Evolutionary conservation across 106 monocot genomes (phyloP).

Genomic region (Allium fistulosum): DNA sequence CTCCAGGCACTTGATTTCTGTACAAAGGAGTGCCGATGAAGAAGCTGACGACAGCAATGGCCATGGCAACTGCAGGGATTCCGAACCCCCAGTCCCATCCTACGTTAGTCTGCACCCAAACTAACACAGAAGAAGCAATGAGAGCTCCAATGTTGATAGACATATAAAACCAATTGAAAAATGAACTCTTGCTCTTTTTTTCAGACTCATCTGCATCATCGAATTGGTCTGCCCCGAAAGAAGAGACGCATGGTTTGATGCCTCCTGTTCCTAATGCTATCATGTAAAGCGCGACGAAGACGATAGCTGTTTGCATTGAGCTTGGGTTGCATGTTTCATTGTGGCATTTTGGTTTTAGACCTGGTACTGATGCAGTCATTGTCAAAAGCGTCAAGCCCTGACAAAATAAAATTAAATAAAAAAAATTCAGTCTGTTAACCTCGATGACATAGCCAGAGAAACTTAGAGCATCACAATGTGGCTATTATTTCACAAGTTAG

Average conservation of each 20-base stretch:
- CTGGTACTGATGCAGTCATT: constrained; percentile 24
- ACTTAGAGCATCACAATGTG: too few relatives aligned
- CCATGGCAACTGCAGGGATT: constrained; percentile 45
- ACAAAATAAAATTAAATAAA: neutral
- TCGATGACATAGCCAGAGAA: too few relatives aligned
- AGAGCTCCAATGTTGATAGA: constrained; percentile 49
- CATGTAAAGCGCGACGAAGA: constrained; percentile 39
- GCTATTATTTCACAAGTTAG: neutral
- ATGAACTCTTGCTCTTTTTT: constrained; percentile 45
- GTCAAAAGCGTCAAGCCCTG: constrained; percentile 33
- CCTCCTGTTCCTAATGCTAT: constrained; percentile 54
- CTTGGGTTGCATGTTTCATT: constrained; percentile 24
- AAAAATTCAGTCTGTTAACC: too few relatives aligned
- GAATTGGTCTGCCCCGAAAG: constrained; percentile 53
- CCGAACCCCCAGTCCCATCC: constrained; percentile 53
- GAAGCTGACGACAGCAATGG: constrained; percentile 38
- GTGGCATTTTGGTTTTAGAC: constrained; percentile 22
- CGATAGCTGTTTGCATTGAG: constrained; percentile 17
- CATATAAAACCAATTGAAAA: constrained; percentile 59
- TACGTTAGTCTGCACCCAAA: constrained; percentile 40
- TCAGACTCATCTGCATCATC: constrained; percentile 35
- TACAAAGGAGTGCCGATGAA: constrained; percentile 35
- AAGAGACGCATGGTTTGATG: constrained; percentile 48
- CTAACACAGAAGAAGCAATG: constrained; percentile 37
- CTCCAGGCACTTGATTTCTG: constrained; percentile 36